Base-by-base conservation (phyloP, 164 flowering plant species). In the Echeveria elegans region DNA sequence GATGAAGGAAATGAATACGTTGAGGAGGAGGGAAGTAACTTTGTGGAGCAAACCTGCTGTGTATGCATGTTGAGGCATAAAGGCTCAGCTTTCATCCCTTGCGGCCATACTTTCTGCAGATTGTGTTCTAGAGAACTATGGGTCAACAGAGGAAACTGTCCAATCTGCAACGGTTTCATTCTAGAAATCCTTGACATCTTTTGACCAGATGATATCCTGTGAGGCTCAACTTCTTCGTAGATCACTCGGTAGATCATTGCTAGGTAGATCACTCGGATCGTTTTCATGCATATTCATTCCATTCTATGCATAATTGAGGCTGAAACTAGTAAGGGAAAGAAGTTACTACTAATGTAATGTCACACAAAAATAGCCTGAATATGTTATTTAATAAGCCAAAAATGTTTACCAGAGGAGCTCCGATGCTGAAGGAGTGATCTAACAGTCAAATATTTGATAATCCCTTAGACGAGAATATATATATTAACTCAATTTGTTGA, bases 11-110 rank as follows among this genome's bases (percentile, higher is more conserved):
- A 30, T n/a, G 79, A 12, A 11, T 76, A 15, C 43, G 72, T n/a
- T 18, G 63, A 21, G 10, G 60, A 9, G 36, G 69, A 6, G 50
- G 76, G 53, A 56, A 70, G 28, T 36, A 38, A 63, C 24, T 9
- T 11, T 5, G 65, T 63, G 9, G 65, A n/a, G 43, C 28, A 37
- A 14, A 63, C 10, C 24, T 94, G 98, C 73, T 88, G 95, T 74
- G 97, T 94, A 69, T 94, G 98, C 75, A 88, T 88, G 96, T 96
- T 91, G 66, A 75, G 90, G 81, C 91, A 87, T 60, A 91, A 83
- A 71, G 96, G 97, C 0, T 82, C 91, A 29, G 96, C 97, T 2
- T 89, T 91, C 69, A 83, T 89, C 23, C 96, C 96, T 12, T 92
- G 96, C 73, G 98, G 98, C 0, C 98, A 92, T 66, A 82, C 96